Evolutionary conservation across 345 rosid genomes (phyloP).

Genomic region (Eucalyptus albens): DNA sequence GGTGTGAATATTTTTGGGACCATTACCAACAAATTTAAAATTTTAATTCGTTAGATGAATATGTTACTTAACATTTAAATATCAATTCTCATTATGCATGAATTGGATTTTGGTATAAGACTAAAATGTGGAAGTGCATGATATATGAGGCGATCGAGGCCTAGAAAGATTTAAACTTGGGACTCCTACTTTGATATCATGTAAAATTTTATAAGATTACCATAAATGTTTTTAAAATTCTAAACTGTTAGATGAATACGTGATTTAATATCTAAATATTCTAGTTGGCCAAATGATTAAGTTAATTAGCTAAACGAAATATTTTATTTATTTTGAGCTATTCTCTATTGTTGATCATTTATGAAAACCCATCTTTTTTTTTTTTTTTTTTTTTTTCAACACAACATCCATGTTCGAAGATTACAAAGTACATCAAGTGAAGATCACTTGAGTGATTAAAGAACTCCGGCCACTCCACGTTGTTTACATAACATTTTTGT

Average conservation of each 20-base stretch:
- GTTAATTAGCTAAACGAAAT: not conserved
- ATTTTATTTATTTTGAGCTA: not conserved
- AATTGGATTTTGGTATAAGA: not conserved
- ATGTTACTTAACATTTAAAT: not conserved
- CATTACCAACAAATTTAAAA: not conserved
- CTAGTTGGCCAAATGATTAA: rapidly evolving
- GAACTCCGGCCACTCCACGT: not conserved
- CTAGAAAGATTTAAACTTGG: not conserved
- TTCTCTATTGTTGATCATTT: not conserved
- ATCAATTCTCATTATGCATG: not conserved
- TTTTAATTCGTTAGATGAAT: rapidly evolving
- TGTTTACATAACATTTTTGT: not conserved
- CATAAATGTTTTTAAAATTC: rapidly evolving
- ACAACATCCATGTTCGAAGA: not conserved
- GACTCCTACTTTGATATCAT: rapidly evolving
- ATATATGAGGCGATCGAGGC: not conserved
- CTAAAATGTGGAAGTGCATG: not conserved
- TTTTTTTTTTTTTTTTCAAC: rapidly evolving
- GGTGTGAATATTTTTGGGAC: not conserved
- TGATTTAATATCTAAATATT: not conserved
- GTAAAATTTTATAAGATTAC: not conserved
- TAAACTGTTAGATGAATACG: rapidly evolving
- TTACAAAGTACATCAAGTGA: not conserved
- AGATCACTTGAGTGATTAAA: not conserved
- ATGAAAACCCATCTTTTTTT: not conserved